Evolutionary conservation across 2,329 filamentous ascomycete species (phyloP).

Genomic region (Talaromyces verruculosus): DNA sequence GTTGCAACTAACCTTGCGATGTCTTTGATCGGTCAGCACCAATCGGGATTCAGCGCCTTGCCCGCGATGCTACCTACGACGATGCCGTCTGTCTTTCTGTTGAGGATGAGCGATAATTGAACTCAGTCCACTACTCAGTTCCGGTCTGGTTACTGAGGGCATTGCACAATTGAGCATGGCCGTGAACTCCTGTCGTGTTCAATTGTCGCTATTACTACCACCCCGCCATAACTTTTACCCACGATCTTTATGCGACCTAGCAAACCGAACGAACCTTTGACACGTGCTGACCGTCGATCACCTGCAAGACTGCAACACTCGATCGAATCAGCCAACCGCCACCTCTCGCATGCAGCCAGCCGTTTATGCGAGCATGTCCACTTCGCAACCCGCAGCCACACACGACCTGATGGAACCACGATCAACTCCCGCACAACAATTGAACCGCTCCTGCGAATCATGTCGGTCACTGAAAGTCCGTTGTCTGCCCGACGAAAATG

Average conservation of each 20-base stretch:
- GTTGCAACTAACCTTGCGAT: not conserved
- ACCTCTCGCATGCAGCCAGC: slow-evolving; percentile 1
- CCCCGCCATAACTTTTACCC: not conserved
- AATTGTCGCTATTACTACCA: not conserved
- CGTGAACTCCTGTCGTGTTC: not conserved
- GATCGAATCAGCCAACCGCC: not conserved
- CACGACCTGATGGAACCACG: slow-evolving; percentile 26
- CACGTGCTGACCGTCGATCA: not conserved
- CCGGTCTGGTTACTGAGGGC: not conserved
- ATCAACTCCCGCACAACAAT: slow-evolving; percentile 29
- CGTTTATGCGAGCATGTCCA: slow-evolving; percentile 28
- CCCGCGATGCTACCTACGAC: not conserved
- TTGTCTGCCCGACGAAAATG: slow-evolving; percentile 34
- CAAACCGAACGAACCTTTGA: not conserved
- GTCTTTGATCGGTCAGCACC: not conserved
- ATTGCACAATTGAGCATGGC: slow-evolving; percentile 1
- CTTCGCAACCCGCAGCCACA: slow-evolving; percentile 28
- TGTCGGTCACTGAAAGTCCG: slow-evolving; percentile 40
- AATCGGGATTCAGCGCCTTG: not conserved
- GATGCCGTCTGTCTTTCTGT: not conserved
- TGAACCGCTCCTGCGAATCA: slow-evolving; percentile 41
- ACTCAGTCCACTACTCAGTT: not conserved
- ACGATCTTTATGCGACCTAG: not conserved
- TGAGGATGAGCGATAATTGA: not conserved
- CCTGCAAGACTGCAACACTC: not conserved